Evolutionary conservation across 2,329 filamentous ascomycete species (phyloP).

Genomic region (Pseudocercospora vitis): DNA sequence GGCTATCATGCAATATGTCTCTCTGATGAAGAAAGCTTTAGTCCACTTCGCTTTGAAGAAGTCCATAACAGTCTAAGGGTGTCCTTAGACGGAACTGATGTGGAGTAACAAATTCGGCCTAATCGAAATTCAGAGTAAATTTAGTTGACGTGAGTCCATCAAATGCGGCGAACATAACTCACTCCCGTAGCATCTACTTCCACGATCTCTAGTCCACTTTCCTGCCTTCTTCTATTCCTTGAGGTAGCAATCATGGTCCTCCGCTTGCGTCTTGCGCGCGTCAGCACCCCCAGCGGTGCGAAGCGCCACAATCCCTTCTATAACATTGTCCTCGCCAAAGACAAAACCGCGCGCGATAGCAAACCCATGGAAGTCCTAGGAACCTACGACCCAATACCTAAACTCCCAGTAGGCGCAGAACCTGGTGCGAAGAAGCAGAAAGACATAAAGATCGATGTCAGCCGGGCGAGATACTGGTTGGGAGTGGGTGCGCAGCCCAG

Average conservation of each 20-base stretch:
- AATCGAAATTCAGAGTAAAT: too few relatives aligned
- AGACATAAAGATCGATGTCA: slow-evolving; percentile 81
- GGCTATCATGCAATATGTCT: too few relatives aligned
- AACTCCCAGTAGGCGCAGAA: slow-evolving; percentile 52
- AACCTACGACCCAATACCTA: slow-evolving; percentile 63
- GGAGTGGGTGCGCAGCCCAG: slow-evolving; percentile 95
- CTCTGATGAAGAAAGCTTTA: too few relatives aligned
- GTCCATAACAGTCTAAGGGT: too few relatives aligned
- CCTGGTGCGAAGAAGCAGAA: slow-evolving; percentile 73
- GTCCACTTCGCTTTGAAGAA: too few relatives aligned
- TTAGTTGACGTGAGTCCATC: not conserved
- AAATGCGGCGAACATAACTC: not conserved
- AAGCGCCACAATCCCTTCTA: slow-evolving; percentile 87
- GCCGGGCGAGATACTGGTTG: slow-evolving; percentile 89
- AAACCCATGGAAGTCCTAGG: slow-evolving; percentile 88
- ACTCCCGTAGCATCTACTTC: not conserved
- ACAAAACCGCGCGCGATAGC: slow-evolving; percentile 80
- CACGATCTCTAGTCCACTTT: not conserved
- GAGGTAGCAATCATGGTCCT: slow-evolving; percentile 68
- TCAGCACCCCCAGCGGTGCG: slow-evolving; percentile 57
- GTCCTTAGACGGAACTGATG: too few relatives aligned
- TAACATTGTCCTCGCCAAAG: slow-evolving; percentile 93
- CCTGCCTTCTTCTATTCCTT: not conserved
- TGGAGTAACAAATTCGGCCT: too few relatives aligned
- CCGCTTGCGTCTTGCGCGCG: slow-evolving; percentile 89